Conservation (phyloP, 2,329 filamentous ascomycete genomes). For the Exophiala viscosa region DNA sequence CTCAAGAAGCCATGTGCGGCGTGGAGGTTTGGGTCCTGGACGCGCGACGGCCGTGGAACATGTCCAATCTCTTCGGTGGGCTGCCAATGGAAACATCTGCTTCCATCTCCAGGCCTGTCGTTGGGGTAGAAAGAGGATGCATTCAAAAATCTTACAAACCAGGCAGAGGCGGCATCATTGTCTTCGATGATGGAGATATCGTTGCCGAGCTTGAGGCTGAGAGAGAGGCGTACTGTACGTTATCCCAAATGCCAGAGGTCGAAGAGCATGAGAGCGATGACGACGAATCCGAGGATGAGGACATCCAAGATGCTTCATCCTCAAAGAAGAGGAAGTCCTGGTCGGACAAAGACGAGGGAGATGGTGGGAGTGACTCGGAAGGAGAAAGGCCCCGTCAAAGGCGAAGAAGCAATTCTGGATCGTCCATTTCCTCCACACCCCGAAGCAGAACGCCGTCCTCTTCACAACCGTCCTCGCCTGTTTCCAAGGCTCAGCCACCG, state of each 20-base stretch:
- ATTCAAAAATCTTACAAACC: slow-evolving; percentile 69
- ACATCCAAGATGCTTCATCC: slow-evolving; percentile 50
- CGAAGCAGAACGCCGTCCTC: slow-evolving; percentile 43
- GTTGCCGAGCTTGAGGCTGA: slow-evolving; percentile 73
- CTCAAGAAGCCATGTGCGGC: slow-evolving; percentile 31
- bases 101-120: slow-evolving; percentile 44
- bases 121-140: slow-evolving; percentile 69
- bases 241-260: slow-evolving; percentile 86
- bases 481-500: slow-evolving; percentile 39
- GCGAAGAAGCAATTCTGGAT: slow-evolving; percentile 74
- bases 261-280: slow-evolving; percentile 67
- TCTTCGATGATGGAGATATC: slow-evolving; percentile 95
- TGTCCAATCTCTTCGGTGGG: slow-evolving; percentile 87
- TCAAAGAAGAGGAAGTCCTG: slow-evolving; percentile 73
- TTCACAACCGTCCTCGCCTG: slow-evolving; percentile 46
- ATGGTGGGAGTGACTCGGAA: slow-evolving; percentile 60
- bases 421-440: slow-evolving; percentile 40
- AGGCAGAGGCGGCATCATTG: slow-evolving; percentile 81
- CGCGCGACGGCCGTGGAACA: slow-evolving; percentile 86
- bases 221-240: slow-evolving; percentile 75
- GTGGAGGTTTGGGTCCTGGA: slow-evolving; percentile 77
- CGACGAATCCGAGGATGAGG: slow-evolving; percentile 55
- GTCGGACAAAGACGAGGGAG: slow-evolving; percentile 66
- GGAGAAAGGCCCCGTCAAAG: slow-evolving; percentile 73
- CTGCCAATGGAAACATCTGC: slow-evolving; percentile 38